phyloP scores from a whole-genome alignment of 208 protist species.

The Acanthamoeba comandoni region DNA sequence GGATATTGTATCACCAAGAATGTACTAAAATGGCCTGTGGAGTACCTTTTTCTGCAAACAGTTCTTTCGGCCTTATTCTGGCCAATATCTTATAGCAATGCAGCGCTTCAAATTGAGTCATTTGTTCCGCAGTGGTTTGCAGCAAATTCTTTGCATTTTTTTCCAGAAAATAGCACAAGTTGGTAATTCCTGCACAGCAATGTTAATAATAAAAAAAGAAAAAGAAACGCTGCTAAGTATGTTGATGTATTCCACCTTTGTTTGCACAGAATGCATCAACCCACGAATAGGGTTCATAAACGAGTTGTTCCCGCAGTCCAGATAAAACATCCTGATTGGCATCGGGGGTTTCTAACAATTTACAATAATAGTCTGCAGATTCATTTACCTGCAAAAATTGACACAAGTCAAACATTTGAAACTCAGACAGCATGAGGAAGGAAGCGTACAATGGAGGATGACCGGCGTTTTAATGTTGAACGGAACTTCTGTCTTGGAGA shows the following conservation, averaged over 20 bases:
- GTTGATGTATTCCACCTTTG: too few relatives aligned
- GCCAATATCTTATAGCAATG: conserved; percentile 63
- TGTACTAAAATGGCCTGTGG: neutral
- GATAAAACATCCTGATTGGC: neutral
- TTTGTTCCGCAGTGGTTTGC: conserved; percentile 6
- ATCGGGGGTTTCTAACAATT: conserved; percentile 21
- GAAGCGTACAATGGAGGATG: neutral
- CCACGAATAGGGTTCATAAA: conserved; percentile 30
- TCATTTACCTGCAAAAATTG: conserved; percentile 39
- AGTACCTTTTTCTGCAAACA: conserved; percentile 27
- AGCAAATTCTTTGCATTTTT: conserved; percentile 46
- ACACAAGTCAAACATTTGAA: neutral
- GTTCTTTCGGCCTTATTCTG: conserved; percentile 4
- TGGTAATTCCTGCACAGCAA: neutral
- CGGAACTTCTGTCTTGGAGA: conserved; percentile 65
- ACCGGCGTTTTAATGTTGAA: neutral
- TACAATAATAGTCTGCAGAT: conserved; percentile 20
- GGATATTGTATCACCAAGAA: neutral
- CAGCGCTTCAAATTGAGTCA: conserved; percentile 28
- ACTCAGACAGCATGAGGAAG: neutral
- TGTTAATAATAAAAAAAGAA: neutral
- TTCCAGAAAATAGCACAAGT: conserved; percentile 19
- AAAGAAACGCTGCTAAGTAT: neutral
- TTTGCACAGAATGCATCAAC: conserved; percentile 15
- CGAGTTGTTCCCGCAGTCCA: conserved; percentile 29